Evolutionary conservation across 805 yeast species (phyloP).

Genomic region (Sugiyamaella smithiae): DNA sequence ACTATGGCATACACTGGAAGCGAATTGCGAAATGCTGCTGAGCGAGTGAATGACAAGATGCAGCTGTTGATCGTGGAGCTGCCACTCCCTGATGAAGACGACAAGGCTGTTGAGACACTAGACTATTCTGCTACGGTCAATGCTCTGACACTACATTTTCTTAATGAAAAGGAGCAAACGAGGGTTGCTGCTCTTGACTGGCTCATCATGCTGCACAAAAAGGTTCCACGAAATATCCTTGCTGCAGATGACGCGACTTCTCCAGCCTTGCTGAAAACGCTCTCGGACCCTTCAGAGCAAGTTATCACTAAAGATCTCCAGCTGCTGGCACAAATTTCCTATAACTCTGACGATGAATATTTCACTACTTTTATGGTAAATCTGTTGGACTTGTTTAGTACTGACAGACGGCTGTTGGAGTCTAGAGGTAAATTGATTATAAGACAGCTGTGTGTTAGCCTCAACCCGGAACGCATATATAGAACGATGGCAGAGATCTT

Average conservation of each 20-base stretch:
- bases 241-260: constrained; percentile 56
- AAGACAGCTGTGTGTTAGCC: constrained; percentile 74
- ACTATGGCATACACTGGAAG: constrained; percentile 54
- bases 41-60: constrained; percentile 53
- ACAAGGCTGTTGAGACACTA: constrained; percentile 25
- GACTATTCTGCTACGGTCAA: constrained; percentile 63
- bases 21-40: constrained; percentile 52
- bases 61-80: constrained; percentile 52
- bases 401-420: constrained; percentile 64
- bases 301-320: constrained; percentile 74
- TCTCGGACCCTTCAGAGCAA: constrained; percentile 68
- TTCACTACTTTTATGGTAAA: constrained; percentile 73
- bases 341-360: constrained; percentile 68
- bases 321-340: constrained; percentile 68
- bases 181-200: constrained; percentile 84
- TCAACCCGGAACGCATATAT: constrained; percentile 81
- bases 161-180: constrained; percentile 75
- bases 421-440: constrained; percentile 79
- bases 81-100: constrained; percentile 23
- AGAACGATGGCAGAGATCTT: constrained; percentile 75
- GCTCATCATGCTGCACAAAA: constrained; percentile 76
- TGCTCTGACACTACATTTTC: constrained; percentile 67
- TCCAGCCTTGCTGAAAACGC: constrained; percentile 71
- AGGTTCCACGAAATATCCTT: constrained; percentile 57
- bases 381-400: constrained; percentile 64